These are phyloP conservation scores for Neurospora sp. DNA, from an alignment of 495 filamentous ascomycete species.

Conservation along the genomic window DNA sequence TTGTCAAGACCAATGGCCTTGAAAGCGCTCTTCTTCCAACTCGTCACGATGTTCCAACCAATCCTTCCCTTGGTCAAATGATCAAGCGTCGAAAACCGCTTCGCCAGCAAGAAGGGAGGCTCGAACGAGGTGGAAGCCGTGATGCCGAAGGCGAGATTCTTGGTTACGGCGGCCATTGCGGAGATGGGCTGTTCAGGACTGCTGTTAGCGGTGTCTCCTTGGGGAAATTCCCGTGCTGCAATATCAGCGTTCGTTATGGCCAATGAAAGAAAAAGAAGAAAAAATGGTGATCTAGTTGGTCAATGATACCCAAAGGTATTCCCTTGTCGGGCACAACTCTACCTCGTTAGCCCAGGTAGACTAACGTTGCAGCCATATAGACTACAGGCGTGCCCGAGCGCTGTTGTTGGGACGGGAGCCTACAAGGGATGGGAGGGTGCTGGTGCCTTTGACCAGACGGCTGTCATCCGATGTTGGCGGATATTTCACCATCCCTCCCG, in stretches of 20 bases:
- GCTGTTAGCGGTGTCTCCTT: not conserved
- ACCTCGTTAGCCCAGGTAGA: not conserved
- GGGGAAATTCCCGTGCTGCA: not conserved
- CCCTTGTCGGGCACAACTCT: not conserved
- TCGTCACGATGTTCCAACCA: slow-evolving; percentile 59
- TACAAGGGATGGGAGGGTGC: not conserved
- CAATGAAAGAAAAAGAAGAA: not conserved
- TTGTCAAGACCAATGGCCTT: slow-evolving; percentile 47
- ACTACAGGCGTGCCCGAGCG: not conserved
- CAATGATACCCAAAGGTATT: not conserved
- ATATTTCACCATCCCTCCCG: not conserved
- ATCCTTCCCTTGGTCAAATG: slow-evolving; percentile 50
- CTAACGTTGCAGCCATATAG: not conserved
- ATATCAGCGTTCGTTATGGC: not conserved
- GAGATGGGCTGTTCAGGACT: slow-evolving; percentile 24
- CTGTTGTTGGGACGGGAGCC: not conserved
- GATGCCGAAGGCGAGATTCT: slow-evolving; percentile 43
- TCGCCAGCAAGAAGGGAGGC: slow-evolving; percentile 47
- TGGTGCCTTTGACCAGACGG: not conserved
- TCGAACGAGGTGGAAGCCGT: slow-evolving; percentile 51
- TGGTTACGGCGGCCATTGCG: slow-evolving; percentile 48
- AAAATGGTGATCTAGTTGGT: not conserved
- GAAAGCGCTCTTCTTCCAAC: slow-evolving; percentile 48
- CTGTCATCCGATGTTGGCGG: not conserved
- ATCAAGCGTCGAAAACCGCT: slow-evolving; percentile 52